Base-by-base conservation (phyloP, 768 basidiomycete species). In the Trichaptum fuscoviolaceum region DNA sequence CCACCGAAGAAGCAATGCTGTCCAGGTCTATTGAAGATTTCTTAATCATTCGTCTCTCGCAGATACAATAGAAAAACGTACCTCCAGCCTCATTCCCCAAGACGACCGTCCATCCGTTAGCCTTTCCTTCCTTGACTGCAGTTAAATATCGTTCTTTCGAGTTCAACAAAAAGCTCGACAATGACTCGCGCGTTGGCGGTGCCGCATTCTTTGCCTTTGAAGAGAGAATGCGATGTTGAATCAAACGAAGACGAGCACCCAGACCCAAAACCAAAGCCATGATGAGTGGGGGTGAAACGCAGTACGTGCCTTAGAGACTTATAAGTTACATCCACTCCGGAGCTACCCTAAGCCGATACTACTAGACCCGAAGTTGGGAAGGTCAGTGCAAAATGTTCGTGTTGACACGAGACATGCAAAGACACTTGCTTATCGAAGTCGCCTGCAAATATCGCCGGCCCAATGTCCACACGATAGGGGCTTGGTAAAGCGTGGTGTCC, bases 21-120 rank as follows among this genome's bases (percentile, higher is more conserved):
- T 99, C 97, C 35, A 99, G 86, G 76, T 99, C 96, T 98, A 66
- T 25, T 9, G 27, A 30, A 9, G 24, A 25, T 63, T 27, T 64
- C n/a, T 64, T 42, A 62, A 36, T 57, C 26, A 6, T 18, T 26
- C 60, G 64, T 61, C 30, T 34, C n/a, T 35, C n/a, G 17, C 36
- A 24, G 64, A 57, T 23, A 26, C 63, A 57, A 27, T 60, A 23
- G 64, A 52, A 66, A 18, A 23, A 72, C 78, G 66, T 74, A 96
- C 96, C 96, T 72, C 96, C 96, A 17, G 96, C 94, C 77, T 99
- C 96, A 75, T 99, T 99, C 0, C 96, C 96, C 88, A 95, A 92
- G 0, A 88, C 90, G 6, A 97, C 81, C 0, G 86, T 90, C 96
- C 95, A 99, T 61, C 87, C 84, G 7, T 74, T 69, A 0, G 80